Evolutionary conservation across 2,329 filamentous ascomycete genomes (phyloP).

Genomic region (Sordariomycetes sp.): DNA sequence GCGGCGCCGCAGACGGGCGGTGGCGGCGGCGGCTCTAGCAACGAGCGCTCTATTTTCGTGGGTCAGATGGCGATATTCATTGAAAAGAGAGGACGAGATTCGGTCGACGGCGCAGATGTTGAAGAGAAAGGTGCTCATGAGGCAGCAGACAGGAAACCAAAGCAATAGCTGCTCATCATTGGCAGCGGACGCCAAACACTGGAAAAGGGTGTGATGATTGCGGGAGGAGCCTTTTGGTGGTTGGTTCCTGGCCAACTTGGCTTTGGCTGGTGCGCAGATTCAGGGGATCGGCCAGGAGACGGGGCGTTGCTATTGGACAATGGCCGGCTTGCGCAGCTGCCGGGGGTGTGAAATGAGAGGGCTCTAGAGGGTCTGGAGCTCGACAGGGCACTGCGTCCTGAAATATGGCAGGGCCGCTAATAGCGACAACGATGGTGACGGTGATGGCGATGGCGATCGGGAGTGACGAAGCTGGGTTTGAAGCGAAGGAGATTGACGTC

Average conservation of each 20-base stretch:
- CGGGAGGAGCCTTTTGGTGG: background rate
- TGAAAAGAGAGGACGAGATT: slow-evolving; percentile 32
- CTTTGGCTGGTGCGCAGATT: background rate
- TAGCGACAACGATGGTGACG: background rate
- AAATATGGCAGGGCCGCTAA: background rate
- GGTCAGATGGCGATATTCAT: slow-evolving; percentile 32
- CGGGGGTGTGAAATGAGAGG: slow-evolving; percentile 1
- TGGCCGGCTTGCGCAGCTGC: background rate
- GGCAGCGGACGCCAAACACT: background rate
- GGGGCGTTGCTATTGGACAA: slow-evolving; percentile 4
- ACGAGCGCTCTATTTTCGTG: slow-evolving; percentile 30
- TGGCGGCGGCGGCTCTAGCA: slow-evolving; percentile 30
- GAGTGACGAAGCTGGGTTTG: too few species aligned
- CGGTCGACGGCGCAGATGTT: slow-evolving; percentile 37
- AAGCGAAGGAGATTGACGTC: background rate
- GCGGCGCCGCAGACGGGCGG: slow-evolving; percentile 28
- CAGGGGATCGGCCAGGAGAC: slow-evolving; percentile 4
- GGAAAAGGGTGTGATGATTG: background rate
- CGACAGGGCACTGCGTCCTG: background rate
- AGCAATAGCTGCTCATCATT: slow-evolving; percentile 4
- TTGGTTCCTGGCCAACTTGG: background rate
- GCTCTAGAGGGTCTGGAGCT: background rate
- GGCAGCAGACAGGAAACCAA: slow-evolving; percentile 9
- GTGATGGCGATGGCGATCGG: too few species aligned
- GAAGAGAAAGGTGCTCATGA: slow-evolving; percentile 39